Conservation (phyloP, 768 basidiomycete species). For the Calvatia gigantea region DNA sequence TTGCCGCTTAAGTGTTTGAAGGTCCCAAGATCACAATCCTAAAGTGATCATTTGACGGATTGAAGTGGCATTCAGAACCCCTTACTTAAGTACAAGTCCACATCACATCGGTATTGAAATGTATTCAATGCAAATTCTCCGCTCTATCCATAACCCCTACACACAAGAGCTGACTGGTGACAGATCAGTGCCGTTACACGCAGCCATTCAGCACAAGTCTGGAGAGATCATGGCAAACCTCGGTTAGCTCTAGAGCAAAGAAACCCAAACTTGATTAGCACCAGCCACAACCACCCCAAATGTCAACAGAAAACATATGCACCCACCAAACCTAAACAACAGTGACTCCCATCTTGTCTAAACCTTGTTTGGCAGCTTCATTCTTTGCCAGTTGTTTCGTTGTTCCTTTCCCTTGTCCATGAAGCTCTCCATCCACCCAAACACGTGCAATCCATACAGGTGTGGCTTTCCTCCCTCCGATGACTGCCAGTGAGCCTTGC, state of each 20-base stretch:
- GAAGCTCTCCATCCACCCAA: slow-evolving; percentile 54
- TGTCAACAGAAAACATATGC: background rate
- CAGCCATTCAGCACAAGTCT: slow-evolving; percentile 12
- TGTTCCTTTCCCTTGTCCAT: slow-evolving; percentile 62
- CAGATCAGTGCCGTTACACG: background rate
- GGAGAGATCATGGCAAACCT: slow-evolving; percentile 7
- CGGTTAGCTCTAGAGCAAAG: background rate
- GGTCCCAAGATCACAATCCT: too few relatives aligned
- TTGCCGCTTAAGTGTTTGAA: too few relatives aligned
- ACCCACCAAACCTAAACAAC: slow-evolving; percentile 36
- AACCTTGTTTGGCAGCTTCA: slow-evolving; percentile 76
- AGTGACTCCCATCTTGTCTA: slow-evolving; percentile 53
- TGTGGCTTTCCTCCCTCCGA: slow-evolving; percentile 57
- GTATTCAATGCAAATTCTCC: background rate
- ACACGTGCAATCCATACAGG: slow-evolving; percentile 74
- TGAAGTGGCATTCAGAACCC: too few relatives aligned
- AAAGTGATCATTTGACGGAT: too few relatives aligned
- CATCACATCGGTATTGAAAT: too few relatives aligned
- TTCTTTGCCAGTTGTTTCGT: slow-evolving; percentile 81
- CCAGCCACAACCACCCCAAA: background rate
- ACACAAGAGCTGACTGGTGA: slow-evolving; percentile 10
- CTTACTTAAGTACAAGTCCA: too few relatives aligned
- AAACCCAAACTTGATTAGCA: slow-evolving; percentile 3
- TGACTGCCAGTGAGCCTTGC: slow-evolving; percentile 19
- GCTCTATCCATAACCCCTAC: slow-evolving; percentile 8